phyloP scores from a whole-genome alignment of 371 early-diverging fungal species.

The Mortierella sp. region DNA sequence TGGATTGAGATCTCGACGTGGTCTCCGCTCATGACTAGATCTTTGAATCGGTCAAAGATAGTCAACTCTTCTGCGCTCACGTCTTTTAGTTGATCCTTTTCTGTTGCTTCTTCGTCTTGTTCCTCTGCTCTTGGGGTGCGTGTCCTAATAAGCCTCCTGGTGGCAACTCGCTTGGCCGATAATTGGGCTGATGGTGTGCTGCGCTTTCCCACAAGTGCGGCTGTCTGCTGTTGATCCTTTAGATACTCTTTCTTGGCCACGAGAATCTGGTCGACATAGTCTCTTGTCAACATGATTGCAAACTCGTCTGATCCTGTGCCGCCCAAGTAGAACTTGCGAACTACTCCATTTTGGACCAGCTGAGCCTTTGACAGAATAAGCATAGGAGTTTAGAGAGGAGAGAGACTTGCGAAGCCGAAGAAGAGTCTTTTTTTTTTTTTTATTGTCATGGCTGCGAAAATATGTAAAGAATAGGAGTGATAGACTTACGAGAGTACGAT shows the following conservation, averaged over 20 bases:
- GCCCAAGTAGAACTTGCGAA: constrained; percentile 47
- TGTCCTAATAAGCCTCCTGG: too few relatives aligned
- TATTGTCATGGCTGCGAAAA: too few relatives aligned
- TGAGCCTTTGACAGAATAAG: constrained; percentile 20
- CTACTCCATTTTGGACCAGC: constrained; percentile 28
- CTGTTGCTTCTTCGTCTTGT: not conserved
- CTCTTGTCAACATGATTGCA: constrained; percentile 47
- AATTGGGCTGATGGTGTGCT: not conserved
- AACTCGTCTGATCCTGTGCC: constrained; percentile 54
- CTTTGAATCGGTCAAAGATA: constrained; percentile 41
- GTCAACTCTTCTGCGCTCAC: not conserved
- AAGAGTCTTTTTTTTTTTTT: not conserved
- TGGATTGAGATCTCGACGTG: constrained; percentile 44
- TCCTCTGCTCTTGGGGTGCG: too few relatives aligned
- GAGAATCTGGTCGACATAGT: constrained; percentile 37
- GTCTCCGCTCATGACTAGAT: constrained; percentile 24
- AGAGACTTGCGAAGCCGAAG: too few relatives aligned
- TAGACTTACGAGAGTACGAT: constrained; percentile 34
- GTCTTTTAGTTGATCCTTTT: not conserved
- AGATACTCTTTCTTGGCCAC: constrained; percentile 43
- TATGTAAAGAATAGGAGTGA: too few relatives aligned
- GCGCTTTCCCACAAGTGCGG: not conserved
- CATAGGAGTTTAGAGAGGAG: too few relatives aligned
- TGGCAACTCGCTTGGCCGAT: not conserved
- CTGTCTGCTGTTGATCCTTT: constrained; percentile 8